Evolutionary conservation across 2,329 filamentous ascomycete species (phyloP).

Genomic region (Emericellopsis cladophorae): DNA sequence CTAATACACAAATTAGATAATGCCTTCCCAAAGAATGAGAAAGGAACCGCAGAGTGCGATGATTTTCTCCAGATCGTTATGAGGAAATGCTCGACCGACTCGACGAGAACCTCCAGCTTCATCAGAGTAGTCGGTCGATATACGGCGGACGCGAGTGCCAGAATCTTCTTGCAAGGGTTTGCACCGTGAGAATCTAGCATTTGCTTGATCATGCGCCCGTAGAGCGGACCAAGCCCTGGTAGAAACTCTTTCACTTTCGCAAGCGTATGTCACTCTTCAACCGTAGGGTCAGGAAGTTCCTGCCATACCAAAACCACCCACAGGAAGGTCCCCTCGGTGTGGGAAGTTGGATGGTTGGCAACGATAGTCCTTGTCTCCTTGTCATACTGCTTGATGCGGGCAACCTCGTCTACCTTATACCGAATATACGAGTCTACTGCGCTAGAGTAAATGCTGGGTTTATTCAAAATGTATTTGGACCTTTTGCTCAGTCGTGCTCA

Average conservation of each 20-base stretch:
- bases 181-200: conserved; percentile 14
- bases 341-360: conserved; percentile 7
- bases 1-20: conserved; percentile 23
- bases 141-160: conserved; percentile 13
- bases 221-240: conserved; percentile 17
- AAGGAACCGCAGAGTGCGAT: conserved; percentile 24
- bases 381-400: conserved; percentile 1
- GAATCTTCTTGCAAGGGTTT: conserved; percentile 16
- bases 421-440: conserved; percentile 22
- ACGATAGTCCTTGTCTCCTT: neutral
- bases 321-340: conserved; percentile 19
- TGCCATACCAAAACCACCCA: conserved; percentile 8
- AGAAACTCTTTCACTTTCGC: conserved; percentile 12
- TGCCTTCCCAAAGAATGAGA: conserved; percentile 14
- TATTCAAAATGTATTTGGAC: conserved; percentile 19
- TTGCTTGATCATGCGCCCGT: conserved; percentile 19
- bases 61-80: conserved; percentile 9
- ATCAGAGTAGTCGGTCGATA: conserved; percentile 18
- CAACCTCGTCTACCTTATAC: conserved; percentile 14
- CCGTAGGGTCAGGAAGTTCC: neutral
- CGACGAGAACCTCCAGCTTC: conserved; percentile 14
- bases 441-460: conserved; percentile 13
- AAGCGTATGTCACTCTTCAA: conserved; percentile 3
- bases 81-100: conserved; percentile 2
- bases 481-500: conserved; percentile 10